phyloP scores from a whole-genome alignment of 23 red algal genomes.

The Gracilaria vermiculophylla region DNA sequence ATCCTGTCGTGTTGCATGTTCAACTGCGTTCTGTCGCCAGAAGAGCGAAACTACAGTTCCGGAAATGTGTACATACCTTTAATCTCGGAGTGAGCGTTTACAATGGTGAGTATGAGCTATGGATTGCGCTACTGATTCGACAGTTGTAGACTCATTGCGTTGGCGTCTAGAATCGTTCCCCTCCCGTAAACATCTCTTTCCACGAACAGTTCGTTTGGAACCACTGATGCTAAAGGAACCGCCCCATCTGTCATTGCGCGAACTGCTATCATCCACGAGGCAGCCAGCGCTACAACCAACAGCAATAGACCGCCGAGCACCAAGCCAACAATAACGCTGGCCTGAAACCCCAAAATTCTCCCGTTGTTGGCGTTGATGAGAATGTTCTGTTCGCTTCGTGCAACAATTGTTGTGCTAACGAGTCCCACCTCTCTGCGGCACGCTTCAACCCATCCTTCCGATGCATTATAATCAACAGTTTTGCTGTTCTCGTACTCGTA shows the following conservation, averaged over 20 bases:
- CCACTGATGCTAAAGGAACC: slow-evolving; percentile 34
- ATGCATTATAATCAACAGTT: slow-evolving; percentile 7
- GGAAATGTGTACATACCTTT: neutral
- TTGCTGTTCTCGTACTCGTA: slow-evolving; percentile 40
- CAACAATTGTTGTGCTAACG: slow-evolving; percentile 29
- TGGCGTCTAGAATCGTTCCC: slow-evolving; percentile 45
- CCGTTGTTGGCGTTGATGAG: slow-evolving; percentile 11
- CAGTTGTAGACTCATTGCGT: slow-evolving; percentile 27
- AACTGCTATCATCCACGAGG: slow-evolving; percentile 60
- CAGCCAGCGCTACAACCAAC: slow-evolving; percentile 60
- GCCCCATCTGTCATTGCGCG: slow-evolving; percentile 39
- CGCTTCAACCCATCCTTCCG: slow-evolving; percentile 54
- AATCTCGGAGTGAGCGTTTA: slow-evolving; percentile 3
- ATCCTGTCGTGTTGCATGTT: neutral
- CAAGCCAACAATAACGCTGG: slow-evolving; percentile 40
- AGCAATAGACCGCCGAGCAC: slow-evolving; percentile 54
- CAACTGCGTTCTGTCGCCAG: neutral
- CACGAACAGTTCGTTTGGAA: slow-evolving; percentile 55
- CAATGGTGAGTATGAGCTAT: slow-evolving; percentile 4
- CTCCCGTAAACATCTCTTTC: slow-evolving; percentile 71
- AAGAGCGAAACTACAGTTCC: neutral
- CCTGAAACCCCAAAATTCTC: slow-evolving; percentile 35
- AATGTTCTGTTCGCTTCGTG: slow-evolving; percentile 28
- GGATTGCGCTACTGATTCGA: slow-evolving; percentile 13
- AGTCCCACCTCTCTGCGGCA: slow-evolving; percentile 53